Evolutionary conservation across 176 grass and related monocot species (phyloP), one percentile per base, ranked within the genome.

Genomic region (Carex littledalei): DNA sequence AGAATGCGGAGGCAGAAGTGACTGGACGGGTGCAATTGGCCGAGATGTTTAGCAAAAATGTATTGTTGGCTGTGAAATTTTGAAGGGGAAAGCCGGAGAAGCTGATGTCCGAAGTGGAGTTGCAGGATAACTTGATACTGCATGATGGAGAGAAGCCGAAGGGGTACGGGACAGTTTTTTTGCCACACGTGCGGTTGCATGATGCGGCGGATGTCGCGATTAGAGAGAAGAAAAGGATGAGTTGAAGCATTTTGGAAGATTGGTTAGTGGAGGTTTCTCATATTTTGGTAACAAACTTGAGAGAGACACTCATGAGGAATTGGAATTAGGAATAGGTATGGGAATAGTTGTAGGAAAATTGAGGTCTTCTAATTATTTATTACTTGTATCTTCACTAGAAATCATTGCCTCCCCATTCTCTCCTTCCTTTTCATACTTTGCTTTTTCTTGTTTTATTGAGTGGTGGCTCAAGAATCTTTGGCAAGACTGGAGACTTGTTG

Each of bases 81-180:
- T 22, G 0, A 4, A 97, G 0, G 1, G 78, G 56, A 68, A 90
- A 90, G 43, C 0, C 47, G 2, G 8, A 5, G 2, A 89, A 16
- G n/a, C 61, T 0, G 13, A 54, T 32, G 8, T 63, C 79, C 0
- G 8, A 0, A 22, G 11, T 65, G 41, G 43, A 26, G 79, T 83
- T 61, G 86, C 89, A 94, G 49, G 29, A 31, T 0, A 94, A 77
- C 3, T 0, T 0, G 84, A 97, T 89, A 1, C 18, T 67, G 81
- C 92, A 97, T 22, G 18, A 63, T 8, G 13, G 2, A 22, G 87
- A 88, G 90, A 97, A 97, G 61, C 92, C 92, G 7, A 97, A 81
- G 0, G 94, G 94, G 58, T 91, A 97, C 0, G 86, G 79, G 2
- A 90, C 84, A 0, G 0, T 10, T 0, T 0, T 10, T 37, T 5